Conservation (phyloP, 164 flowering plant species). For the Brasenia schreberi region DNA sequence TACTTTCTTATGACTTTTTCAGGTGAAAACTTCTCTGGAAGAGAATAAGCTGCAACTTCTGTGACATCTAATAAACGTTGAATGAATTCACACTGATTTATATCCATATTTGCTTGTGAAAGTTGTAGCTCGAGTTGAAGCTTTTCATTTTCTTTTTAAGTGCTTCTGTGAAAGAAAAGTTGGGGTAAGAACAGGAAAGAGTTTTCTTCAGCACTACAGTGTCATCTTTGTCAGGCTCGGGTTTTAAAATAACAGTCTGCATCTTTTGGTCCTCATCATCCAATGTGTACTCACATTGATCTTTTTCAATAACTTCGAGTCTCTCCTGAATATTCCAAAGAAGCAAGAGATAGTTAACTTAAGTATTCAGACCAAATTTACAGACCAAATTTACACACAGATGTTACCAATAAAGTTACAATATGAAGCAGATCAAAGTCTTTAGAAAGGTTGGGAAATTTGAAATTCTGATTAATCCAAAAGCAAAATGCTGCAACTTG, state of each 20-base stretch:
- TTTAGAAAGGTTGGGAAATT: no score
- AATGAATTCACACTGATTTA: slow-evolving; percentile 22
- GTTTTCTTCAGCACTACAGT: slow-evolving; percentile 26
- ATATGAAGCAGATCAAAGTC: no score
- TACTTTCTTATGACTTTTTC: no score
- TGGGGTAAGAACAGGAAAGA: slow-evolving; percentile 28
- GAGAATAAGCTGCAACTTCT: slow-evolving; percentile 22
- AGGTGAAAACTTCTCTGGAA: no score
- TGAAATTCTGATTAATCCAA: no score
- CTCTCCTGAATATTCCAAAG: no score
- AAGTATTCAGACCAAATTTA: no score
- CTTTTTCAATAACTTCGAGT: slow-evolving; percentile 23
- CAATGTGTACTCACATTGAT: slow-evolving; percentile 25
- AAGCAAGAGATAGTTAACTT: no score
- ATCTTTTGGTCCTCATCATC: slow-evolving; percentile 26
- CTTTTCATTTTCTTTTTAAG: slow-evolving; percentile 35
- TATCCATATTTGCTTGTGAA: slow-evolving; percentile 18
- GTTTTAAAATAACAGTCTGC: slow-evolving; percentile 26
- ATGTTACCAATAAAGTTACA: no score
- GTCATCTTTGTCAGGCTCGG: slow-evolving; percentile 20
- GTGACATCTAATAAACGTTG: slow-evolving; percentile 30
- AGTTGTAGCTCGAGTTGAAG: slow-evolving; percentile 16
- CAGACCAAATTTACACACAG: no score
- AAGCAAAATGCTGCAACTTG: no score
- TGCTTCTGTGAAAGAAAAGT: slow-evolving; percentile 27